Evolutionary conservation across 139 green algal genomes (phyloP), one percentile per base, ranked within the genome.

Genomic region (Dunaliella primolecta): DNA sequence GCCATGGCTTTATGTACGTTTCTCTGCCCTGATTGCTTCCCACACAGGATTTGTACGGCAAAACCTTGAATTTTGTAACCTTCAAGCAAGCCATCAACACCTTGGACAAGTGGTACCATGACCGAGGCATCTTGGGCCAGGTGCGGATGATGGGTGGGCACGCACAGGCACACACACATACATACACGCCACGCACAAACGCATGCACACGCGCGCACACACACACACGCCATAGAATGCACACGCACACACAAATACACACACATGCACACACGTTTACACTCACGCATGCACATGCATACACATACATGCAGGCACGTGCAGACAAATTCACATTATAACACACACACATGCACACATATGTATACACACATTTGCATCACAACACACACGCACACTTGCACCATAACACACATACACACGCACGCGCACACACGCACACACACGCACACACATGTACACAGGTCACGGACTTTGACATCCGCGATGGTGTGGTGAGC

Each of bases 71-170:
- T 88, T 96, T 93, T 79, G 90, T 92, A 71, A 46, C 31, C n/a
- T 91, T 98, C 24, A 84, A 86, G 78, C 38, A 46, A 1, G 95
- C 92, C 1, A 81, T 99, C 15, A 83, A 91, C 36, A 78, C 86
- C 79, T 71, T 99, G 70, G 95, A 98, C 81, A 57, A 78, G 0
- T 99, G 96, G 96, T 99, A 99, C 88, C 85, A 92, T 33, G 88
- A 96, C 29, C 82, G 91, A 2, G 96, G 96, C 38, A 86, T 99
- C 64, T 89, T 97, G 81, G 96, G 96, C 0, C 95, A 98, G 94
- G 94, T 96, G 83, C 0, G 85, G 11, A 29, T 38, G n/a, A 25
- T 64, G 46, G 46, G 46, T 25, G 7, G 15, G 15, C 46, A 64
- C 46, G 15, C 46, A 64, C 46, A 64, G 7, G 15, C 46, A 64